Evolutionary conservation across 1,284 basidiomycete species (phyloP), one percentile per base, ranked within the genome.

Genomic region (Dichomitus squalens): DNA sequence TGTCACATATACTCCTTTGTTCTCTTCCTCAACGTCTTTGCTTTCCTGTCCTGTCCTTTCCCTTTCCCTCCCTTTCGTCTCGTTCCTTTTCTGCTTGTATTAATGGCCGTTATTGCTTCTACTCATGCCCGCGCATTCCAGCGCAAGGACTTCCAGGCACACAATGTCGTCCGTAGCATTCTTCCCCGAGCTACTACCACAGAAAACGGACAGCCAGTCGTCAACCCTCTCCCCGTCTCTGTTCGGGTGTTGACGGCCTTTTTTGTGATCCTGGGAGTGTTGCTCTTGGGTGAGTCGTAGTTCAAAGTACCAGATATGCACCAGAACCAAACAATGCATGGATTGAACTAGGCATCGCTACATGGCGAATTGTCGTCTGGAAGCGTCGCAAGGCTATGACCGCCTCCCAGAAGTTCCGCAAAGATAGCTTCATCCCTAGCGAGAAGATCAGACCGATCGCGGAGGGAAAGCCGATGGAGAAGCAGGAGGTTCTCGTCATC

Each of bases 351-450:
- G 73, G 66, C 55, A 63, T 75, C 49, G 65, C 57, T 44, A 67
- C 64, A 36, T 74, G 71, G 70, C 71, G 65, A 53, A 50, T 76
- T 48, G 69, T 70, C 48, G 61, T 60, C 27, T 71, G 67, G 64
- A 57, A 63, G 44, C 63, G 66, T 49, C 62, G 65, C 43, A 64
- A 62, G 36, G 46, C 60, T 14, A 52, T 54, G 41, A 44, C 57
- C 8, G 57, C 59, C 16, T 59, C 63, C 43, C 50, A 55, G 55
- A 49, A 52, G 61, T 67, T 53, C 64, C 68, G 44, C 59, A 65
- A 56, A 41, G 43, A 55, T 53, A 60, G 52, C 49, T 68, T 55
- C 57, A 40, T 54, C 49, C 52, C 61, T 36, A 54, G 61, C 58
- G 64, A 65, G 60, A 64, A 65, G 54, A 63, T 62, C 43, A 57